A percentile compares a stretch with the other conserved stretches of the same genome.
Conservation (phyloP, 2,329 filamentous ascomycete species). For the Cytospora piceicola region DNA sequence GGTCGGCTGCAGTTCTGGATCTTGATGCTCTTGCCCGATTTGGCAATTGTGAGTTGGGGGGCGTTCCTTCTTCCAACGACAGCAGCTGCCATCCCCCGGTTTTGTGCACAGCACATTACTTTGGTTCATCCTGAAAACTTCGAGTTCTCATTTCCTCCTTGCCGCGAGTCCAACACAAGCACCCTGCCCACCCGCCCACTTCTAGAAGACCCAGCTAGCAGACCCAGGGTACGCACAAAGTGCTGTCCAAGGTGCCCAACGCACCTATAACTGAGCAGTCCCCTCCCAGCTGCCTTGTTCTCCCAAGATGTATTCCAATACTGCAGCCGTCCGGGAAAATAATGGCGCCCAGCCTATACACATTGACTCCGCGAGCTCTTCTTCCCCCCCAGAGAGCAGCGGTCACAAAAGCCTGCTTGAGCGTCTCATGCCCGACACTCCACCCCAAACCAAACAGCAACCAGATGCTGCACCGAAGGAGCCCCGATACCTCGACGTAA, state of each 20-base stretch:
- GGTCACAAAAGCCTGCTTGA: constrained; percentile 9
- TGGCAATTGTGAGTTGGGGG: background rate
- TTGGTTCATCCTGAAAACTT: background rate
- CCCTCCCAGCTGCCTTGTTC: background rate
- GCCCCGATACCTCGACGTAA: constrained; percentile 5
- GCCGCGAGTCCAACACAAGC: background rate
- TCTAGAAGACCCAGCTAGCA: too few species aligned
- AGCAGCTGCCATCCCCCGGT: background rate
- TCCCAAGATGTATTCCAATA: constrained; percentile 6
- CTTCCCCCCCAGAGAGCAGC: background rate
- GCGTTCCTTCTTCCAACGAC: constrained; percentile 1
- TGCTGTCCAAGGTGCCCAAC: background rate
- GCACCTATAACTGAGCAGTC: background rate
- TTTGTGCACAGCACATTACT: background rate
- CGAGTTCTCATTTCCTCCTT: background rate
- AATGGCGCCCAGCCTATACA: constrained; percentile 7
- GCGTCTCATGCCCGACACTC: constrained; percentile 9
- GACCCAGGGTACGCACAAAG: background rate
- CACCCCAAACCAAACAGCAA: background rate
- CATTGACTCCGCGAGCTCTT: background rate
- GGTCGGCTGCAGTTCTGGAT: background rate
- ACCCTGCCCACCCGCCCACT: background rate
- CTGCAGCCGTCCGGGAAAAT: background rate
- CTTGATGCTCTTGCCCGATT: background rate
- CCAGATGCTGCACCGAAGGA: background rate